phyloP scores from a whole-genome alignment of 106 monocot genomes.

The Posidonia australis region DNA sequence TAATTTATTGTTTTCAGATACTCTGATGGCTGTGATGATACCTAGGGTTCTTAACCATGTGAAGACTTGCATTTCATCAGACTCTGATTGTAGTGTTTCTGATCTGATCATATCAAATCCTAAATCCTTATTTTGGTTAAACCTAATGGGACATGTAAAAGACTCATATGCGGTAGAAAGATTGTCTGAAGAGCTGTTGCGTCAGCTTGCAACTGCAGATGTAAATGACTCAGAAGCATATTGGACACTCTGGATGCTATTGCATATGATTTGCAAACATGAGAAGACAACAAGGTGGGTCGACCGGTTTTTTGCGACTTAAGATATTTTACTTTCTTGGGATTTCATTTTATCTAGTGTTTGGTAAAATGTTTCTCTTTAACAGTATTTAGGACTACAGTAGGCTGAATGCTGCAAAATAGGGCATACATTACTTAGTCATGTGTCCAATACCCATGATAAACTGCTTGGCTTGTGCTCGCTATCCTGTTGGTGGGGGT shows the following conservation, averaged over 20 bases:
- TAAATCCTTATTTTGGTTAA: constrained; percentile 61
- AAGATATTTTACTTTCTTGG: not conserved
- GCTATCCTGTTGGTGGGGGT: too few relatives aligned
- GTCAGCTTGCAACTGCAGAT: constrained; percentile 40
- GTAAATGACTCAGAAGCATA: constrained; percentile 66
- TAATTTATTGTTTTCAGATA: constrained; percentile 33
- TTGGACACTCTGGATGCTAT: constrained; percentile 77
- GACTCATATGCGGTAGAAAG: constrained; percentile 78
- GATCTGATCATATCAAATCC: constrained; percentile 29
- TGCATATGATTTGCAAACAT: constrained; percentile 32
- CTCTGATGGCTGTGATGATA: constrained; percentile 41
- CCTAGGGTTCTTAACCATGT: constrained; percentile 48
- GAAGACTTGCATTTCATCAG: constrained; percentile 27
- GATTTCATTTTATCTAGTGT: not conserved
- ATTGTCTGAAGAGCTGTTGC: constrained; percentile 59
- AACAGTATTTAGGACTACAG: too few relatives aligned
- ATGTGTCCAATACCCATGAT: too few relatives aligned
- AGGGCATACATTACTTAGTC: too few relatives aligned
- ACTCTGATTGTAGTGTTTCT: constrained; percentile 15
- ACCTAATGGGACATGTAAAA: constrained; percentile 47
- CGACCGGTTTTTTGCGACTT: not conserved
- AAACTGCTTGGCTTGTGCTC: too few relatives aligned
- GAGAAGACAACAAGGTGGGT: constrained; percentile 45
- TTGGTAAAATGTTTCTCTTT: not conserved
- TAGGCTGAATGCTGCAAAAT: too few relatives aligned